Percentiles rank a stretch among this genome's conserved stretches.
Evolutionary conservation across 1,284 basidiomycete genomes (phyloP).

Genomic region (Leccinum griseonigrum): DNA sequence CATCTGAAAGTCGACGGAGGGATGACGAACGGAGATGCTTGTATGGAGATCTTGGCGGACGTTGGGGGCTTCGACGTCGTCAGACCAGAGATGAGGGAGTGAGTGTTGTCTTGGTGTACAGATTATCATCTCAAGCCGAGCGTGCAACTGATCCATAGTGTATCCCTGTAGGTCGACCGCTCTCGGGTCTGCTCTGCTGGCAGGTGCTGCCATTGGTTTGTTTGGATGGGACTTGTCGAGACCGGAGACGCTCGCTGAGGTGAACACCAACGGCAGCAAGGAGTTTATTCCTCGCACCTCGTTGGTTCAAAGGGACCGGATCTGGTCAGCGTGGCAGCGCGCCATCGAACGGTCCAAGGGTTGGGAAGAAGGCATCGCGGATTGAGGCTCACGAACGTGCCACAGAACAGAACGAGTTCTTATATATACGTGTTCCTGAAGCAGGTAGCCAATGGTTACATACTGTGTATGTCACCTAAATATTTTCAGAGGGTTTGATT

Average conservation of each 20-base stretch:
- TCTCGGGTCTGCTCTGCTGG: constrained; percentile 94
- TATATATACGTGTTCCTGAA: neutral
- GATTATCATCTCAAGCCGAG: neutral
- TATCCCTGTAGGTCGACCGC: constrained; percentile 74
- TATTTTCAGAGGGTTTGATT: constrained; percentile 74
- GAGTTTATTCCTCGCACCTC: constrained; percentile 66
- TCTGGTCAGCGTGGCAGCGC: constrained; percentile 78
- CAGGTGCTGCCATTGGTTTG: constrained; percentile 83
- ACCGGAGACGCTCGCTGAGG: constrained; percentile 84
- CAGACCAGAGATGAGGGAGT: constrained; percentile 96
- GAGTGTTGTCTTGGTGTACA: neutral
- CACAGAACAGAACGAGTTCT: neutral
- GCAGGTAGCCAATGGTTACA: neutral
- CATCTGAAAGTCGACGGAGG: constrained; percentile 93
- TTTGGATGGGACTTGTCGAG: constrained; percentile 93
- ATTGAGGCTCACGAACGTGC: constrained; percentile 18
- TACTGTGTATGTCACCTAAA: constrained; percentile 46
- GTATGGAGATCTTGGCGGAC: constrained; percentile 92
- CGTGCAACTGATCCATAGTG: neutral
- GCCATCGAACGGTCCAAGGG: constrained; percentile 79
- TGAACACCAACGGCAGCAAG: constrained; percentile 83
- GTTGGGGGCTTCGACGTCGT: constrained; percentile 91
- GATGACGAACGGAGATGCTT: constrained; percentile 88
- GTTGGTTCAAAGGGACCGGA: constrained; percentile 55
- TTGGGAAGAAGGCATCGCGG: constrained; percentile 70